Percentiles rank a stretch among this genome's conserved stretches.
Evolutionary conservation across 106 monocot species (phyloP).

Genomic region (Iris macrosiphon): DNA sequence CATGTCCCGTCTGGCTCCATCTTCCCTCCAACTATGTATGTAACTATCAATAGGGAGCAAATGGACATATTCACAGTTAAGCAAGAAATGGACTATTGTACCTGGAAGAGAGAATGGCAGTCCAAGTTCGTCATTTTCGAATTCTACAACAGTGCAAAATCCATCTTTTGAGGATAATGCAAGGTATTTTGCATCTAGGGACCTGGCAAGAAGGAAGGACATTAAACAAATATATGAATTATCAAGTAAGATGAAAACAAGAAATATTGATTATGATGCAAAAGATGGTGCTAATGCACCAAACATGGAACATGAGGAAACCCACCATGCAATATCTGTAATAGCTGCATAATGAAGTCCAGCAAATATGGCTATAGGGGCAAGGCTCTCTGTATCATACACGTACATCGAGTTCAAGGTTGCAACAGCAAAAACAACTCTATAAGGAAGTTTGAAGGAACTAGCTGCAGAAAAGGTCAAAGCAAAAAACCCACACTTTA

Average conservation of each 20-base stretch:
- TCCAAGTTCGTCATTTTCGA: conserved; percentile 82
- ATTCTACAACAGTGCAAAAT: conserved; percentile 81
- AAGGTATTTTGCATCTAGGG: conserved; percentile 72
- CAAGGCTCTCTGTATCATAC: conserved; percentile 77
- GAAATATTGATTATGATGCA: conserved; percentile 16
- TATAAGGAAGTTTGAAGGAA: conserved; percentile 81
- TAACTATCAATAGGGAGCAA: not conserved
- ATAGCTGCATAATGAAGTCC: conserved; percentile 96
- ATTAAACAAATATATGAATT: not conserved
- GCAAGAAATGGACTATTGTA: conserved; percentile 13
- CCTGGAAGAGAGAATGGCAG: conserved; percentile 43
- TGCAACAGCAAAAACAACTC: conserved; percentile 86
- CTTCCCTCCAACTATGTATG: not conserved
- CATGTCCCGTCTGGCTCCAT: not conserved
- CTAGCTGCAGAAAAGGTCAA: conserved; percentile 31
- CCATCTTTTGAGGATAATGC: conserved; percentile 84
- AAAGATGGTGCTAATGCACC: not conserved
- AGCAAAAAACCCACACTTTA: conserved; percentile 1
- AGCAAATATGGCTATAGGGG: conserved; percentile 77
- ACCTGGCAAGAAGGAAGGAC: conserved; percentile 33
- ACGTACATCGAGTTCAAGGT: conserved; percentile 86
- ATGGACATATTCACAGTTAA: not conserved
- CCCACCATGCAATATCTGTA: conserved; percentile 91
- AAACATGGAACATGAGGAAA: not conserved
- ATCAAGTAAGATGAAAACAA: not conserved